Evolutionary conservation across 495 filamentous ascomycete genomes (phyloP).

Genomic region (Neurospora hispaniola): DNA sequence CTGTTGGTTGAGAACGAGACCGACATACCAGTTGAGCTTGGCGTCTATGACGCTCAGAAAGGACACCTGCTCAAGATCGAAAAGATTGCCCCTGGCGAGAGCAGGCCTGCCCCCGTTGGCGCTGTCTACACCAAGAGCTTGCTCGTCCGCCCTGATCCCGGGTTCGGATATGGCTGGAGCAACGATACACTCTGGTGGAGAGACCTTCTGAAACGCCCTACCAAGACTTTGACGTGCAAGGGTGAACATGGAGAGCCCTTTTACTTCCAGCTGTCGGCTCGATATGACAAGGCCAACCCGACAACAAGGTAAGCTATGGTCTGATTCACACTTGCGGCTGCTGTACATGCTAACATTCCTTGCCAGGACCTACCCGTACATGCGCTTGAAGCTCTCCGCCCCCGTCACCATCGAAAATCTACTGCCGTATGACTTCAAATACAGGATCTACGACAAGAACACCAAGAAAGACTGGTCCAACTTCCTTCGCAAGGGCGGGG

Average conservation of each 20-base stretch:
- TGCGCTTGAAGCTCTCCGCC: slow-evolving; percentile 81
- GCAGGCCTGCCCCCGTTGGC: slow-evolving; percentile 83
- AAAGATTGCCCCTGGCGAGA: slow-evolving; percentile 88
- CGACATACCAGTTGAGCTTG: slow-evolving; percentile 89
- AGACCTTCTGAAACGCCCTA: slow-evolving; percentile 74
- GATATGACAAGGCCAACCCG: slow-evolving; percentile 69
- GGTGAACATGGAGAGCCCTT: slow-evolving; percentile 81
- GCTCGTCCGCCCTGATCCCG: slow-evolving; percentile 86
- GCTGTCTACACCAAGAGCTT: slow-evolving; percentile 84
- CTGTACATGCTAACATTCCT: slow-evolving; percentile 15
- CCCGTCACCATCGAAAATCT: slow-evolving; percentile 92
- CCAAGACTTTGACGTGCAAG: slow-evolving; percentile 73
- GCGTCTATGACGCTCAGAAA: slow-evolving; percentile 81
- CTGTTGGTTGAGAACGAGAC: slow-evolving; percentile 97
- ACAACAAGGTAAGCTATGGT: slow-evolving; percentile 47
- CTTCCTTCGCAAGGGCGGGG: slow-evolving; percentile 88
- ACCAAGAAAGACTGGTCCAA: slow-evolving; percentile 98
- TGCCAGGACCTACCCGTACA: slow-evolving; percentile 77
- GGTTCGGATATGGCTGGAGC: slow-evolving; percentile 94
- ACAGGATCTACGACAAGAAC: slow-evolving; percentile 95
- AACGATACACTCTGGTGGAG: slow-evolving; percentile 83
- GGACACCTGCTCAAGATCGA: slow-evolving; percentile 94
- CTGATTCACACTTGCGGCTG: not conserved
- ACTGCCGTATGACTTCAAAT: slow-evolving; percentile 96
- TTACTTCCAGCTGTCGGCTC: slow-evolving; percentile 90